Evolutionary conservation across 225 moss, liverwort and hornwort genomes (phyloP).

Genomic region (Takakia lepidozioides): DNA sequence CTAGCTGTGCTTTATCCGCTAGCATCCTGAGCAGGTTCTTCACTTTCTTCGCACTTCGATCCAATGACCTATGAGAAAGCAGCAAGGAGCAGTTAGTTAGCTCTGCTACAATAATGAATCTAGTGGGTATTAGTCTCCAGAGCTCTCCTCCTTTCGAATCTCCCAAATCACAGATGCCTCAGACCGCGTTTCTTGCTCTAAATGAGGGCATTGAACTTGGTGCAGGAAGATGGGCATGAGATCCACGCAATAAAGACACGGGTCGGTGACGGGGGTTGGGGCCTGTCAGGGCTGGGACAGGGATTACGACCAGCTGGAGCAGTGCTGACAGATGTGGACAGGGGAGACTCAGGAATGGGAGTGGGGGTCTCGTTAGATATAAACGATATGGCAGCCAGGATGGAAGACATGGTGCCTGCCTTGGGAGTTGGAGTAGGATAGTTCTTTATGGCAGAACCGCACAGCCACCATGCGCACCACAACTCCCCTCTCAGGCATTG

Average conservation of each 20-base stretch:
- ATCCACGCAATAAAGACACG: conserved; percentile 49
- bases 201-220: conserved; percentile 4
- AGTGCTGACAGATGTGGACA: conserved; percentile 37
- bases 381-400: conserved; percentile 36
- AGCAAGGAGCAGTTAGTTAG: too few species aligned
- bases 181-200: too few species aligned
- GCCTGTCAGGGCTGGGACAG: conserved; percentile 33
- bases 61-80: too few species aligned
- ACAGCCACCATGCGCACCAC: conserved; percentile 5
- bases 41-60: too few species aligned
- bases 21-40: too few species aligned
- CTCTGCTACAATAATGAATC: too few species aligned
- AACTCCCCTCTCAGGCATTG: background rate
- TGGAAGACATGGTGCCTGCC: conserved; percentile 50
- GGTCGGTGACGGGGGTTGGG: conserved; percentile 46
- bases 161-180: too few species aligned
- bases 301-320: conserved; percentile 45
- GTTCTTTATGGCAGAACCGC: conserved; percentile 17
- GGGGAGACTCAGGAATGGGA: conserved; percentile 39
- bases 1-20: too few species aligned
- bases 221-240: conserved; percentile 63
- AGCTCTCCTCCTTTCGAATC: too few species aligned
- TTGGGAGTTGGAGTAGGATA: conserved; percentile 52
- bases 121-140: too few species aligned
- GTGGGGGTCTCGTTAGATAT: conserved; percentile 36